Evolutionary conservation across 2,329 filamentous ascomycete species (phyloP).

Genomic region (Fonsecaea nubica): DNA sequence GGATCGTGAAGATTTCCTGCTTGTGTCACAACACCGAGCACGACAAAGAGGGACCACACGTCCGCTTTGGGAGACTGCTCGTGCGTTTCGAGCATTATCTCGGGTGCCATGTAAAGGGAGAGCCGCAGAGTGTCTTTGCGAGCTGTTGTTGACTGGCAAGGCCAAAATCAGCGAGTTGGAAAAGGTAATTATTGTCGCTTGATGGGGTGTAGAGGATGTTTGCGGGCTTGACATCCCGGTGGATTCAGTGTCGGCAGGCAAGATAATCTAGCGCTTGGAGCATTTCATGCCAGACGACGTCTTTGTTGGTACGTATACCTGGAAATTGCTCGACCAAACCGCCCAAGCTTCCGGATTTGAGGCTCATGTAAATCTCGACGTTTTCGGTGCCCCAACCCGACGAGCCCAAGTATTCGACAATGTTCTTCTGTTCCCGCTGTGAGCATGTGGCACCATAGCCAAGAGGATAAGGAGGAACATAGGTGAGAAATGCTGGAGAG

Average conservation of each 20-base stretch:
- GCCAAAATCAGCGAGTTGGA: constrained; percentile 41
- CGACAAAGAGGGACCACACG: constrained; percentile 31
- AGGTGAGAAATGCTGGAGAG: no score
- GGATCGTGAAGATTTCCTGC: no score
- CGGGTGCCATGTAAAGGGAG: constrained; percentile 38
- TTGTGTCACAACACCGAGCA: no score
- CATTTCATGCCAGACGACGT: constrained; percentile 27
- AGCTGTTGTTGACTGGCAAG: constrained; percentile 26
- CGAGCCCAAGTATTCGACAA: no score
- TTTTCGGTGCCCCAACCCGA: no score
- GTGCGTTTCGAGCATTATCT: constrained; percentile 18
- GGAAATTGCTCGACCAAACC: no score
- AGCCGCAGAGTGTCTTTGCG: constrained; percentile 27
- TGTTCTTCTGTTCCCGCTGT: no score
- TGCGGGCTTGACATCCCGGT: constrained; percentile 40
- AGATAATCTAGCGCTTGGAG: constrained; percentile 40
- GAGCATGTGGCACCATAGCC: no score
- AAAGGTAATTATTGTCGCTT: constrained; percentile 25
- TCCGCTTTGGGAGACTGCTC: constrained; percentile 39
- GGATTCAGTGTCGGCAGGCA: constrained; percentile 29
- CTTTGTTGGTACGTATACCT: no score
- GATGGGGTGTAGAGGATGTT: constrained; percentile 41
- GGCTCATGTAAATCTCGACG: no score
- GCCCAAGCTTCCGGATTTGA: no score
- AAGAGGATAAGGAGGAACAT: no score